Evolutionary conservation across 2,329 filamentous ascomycete genomes (phyloP).

Genomic region (Xylariaceae sp.): DNA sequence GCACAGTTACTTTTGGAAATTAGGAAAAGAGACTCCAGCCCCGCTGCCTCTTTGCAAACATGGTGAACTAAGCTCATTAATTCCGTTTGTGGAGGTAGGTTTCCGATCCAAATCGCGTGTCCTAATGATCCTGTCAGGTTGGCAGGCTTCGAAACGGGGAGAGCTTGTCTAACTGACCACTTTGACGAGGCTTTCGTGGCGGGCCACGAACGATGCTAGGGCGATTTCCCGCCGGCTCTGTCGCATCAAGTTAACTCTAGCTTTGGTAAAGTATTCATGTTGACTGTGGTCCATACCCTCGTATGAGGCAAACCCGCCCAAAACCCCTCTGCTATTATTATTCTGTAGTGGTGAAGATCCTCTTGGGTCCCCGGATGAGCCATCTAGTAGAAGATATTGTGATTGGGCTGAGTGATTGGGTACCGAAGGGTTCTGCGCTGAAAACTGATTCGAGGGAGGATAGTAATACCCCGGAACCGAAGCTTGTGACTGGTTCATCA

Average conservation of each 20-base stretch:
- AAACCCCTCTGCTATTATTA: constrained; percentile 28
- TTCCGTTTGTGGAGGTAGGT: constrained; percentile 82
- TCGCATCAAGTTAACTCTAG: constrained; percentile 13
- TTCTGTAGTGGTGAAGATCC: constrained; percentile 31
- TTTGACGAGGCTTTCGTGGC: constrained; percentile 65
- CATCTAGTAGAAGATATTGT: constrained; percentile 45
- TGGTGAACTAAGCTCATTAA: constrained; percentile 88
- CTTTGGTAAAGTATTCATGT: not conserved
- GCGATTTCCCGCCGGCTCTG: constrained; percentile 44
- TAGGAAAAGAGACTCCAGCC: constrained; percentile 88
- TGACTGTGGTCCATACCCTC: constrained; percentile 40
- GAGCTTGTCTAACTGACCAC: constrained; percentile 54
- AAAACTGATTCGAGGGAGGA: constrained; percentile 47
- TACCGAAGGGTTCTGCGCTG: constrained; percentile 41
- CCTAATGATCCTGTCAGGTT: constrained; percentile 53
- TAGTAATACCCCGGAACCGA: constrained; percentile 53
- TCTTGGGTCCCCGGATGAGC: constrained; percentile 31
- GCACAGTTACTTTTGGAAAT: constrained; percentile 98
- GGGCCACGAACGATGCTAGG: constrained; percentile 59
- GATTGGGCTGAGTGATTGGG: constrained; percentile 44
- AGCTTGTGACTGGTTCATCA: constrained; percentile 51
- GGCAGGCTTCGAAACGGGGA: constrained; percentile 1
- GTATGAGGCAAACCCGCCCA: constrained; percentile 21
- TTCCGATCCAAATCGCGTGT: constrained; percentile 95
- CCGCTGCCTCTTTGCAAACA: constrained; percentile 78